These are phyloP conservation scores for Astrothelium macrocarpum DNA, from an alignment of 495 filamentous ascomycete species.

Conservation along the genomic window DNA sequence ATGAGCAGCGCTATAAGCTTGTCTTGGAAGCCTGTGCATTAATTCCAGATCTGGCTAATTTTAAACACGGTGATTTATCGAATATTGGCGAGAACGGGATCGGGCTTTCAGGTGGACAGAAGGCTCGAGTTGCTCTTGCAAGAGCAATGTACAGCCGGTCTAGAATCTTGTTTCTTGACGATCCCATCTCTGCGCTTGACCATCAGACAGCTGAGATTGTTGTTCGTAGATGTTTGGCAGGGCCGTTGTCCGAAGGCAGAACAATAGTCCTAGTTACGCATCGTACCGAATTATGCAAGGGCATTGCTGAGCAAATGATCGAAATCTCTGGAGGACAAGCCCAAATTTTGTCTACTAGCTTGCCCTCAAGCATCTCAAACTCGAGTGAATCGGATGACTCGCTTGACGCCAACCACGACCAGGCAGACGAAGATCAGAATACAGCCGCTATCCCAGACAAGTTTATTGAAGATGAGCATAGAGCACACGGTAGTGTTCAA, in stretches of 20 bases:
- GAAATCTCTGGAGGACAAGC: slow-evolving; percentile 51
- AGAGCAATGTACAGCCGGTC: slow-evolving; percentile 33
- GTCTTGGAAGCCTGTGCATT: slow-evolving; percentile 34
- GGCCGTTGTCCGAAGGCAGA: slow-evolving; percentile 51
- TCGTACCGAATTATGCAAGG: slow-evolving; percentile 56
- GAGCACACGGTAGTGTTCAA: slow-evolving; percentile 66
- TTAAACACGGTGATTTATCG: slow-evolving; percentile 33
- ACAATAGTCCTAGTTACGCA: slow-evolving; percentile 69
- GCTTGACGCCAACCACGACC: slow-evolving; percentile 27
- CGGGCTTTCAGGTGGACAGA: slow-evolving; percentile 33
- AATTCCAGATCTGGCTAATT: slow-evolving; percentile 29
- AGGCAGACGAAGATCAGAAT: slow-evolving; percentile 40
- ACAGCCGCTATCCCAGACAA: slow-evolving; percentile 52
- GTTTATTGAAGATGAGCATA: slow-evolving; percentile 73
- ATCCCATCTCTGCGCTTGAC: slow-evolving; percentile 41
- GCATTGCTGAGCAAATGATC: slow-evolving; percentile 58
- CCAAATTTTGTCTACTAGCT: slow-evolving; percentile 28
- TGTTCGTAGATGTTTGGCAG: slow-evolving; percentile 55
- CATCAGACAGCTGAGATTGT: slow-evolving; percentile 70
- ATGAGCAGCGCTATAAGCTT: slow-evolving; percentile 47
- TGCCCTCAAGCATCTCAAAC: not conserved
- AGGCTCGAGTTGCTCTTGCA: slow-evolving; percentile 33
- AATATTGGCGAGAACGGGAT: slow-evolving; percentile 36
- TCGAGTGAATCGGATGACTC: slow-evolving; percentile 22
- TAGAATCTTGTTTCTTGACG: slow-evolving; percentile 31